These are phyloP conservation scores for Cercophora newfieldiana DNA, from an alignment of 495 filamentous ascomycete species.

Conservation along the genomic window DNA sequence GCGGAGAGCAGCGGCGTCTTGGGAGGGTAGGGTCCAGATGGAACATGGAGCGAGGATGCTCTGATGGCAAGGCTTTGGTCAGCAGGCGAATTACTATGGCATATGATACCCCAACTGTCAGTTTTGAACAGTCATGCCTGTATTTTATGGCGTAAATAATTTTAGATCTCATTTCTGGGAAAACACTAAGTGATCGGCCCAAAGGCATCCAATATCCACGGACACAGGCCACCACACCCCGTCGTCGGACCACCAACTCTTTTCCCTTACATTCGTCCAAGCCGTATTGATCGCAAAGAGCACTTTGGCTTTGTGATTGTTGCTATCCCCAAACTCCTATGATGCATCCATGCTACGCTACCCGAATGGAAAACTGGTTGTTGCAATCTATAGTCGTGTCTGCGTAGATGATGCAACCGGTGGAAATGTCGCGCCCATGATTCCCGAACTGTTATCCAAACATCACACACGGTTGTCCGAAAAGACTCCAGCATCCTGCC, in stretches of 20 bases:
- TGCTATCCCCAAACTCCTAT: not conserved
- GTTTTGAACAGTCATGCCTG: not conserved
- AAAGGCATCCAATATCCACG: too few species aligned
- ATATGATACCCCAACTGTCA: not conserved
- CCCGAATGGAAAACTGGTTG: not conserved
- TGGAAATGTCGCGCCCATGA: constrained; percentile 4
- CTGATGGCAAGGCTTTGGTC: not conserved
- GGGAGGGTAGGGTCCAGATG: not conserved
- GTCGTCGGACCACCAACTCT: not conserved
- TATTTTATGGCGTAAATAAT: not conserved
- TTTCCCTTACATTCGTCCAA: not conserved
- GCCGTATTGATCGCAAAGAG: not conserved
- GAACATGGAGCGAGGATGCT: not conserved
- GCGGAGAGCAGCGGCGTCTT: not conserved
- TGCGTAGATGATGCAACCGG: not conserved
- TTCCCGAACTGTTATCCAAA: not conserved
- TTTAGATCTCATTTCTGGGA: not conserved
- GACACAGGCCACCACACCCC: too few species aligned
- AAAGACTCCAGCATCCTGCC: not conserved
- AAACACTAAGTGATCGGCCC: too few species aligned
- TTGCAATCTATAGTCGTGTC: constrained; percentile 5
- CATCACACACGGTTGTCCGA: not conserved
- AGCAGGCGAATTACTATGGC: not conserved
- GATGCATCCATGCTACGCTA: not conserved
- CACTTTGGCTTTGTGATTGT: not conserved